These are phyloP conservation scores for Fulvia fulva DNA, from an alignment of 2,329 filamentous ascomycete species.

Conservation along the genomic window DNA sequence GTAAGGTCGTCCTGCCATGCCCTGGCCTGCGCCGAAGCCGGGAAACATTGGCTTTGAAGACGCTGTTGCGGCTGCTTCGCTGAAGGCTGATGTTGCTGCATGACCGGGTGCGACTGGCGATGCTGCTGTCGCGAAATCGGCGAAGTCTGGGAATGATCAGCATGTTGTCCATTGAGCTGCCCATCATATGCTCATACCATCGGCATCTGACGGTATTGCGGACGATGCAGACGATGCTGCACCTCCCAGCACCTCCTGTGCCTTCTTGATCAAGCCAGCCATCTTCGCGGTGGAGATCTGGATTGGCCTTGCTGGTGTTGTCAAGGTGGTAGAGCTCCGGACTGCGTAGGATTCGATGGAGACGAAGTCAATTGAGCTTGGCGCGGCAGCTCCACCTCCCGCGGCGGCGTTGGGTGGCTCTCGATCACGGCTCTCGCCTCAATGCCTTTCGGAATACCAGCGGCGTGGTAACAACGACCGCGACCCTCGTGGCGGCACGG, in stretches of 20 bases:
- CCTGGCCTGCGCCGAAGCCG: slow-evolving; percentile 41
- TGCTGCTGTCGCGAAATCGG: slow-evolving; percentile 81
- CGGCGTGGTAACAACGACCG: neutral
- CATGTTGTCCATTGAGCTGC: neutral
- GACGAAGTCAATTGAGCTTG: neutral
- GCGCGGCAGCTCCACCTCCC: neutral
- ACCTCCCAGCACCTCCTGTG: slow-evolving; percentile 67
- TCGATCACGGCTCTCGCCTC: neutral
- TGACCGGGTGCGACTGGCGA: slow-evolving; percentile 57
- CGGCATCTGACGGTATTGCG: slow-evolving; percentile 34
- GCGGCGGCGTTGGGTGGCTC: neutral
- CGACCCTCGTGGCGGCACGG: neutral
- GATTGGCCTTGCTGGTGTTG: neutral
- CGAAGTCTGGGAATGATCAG: slow-evolving; percentile 64
- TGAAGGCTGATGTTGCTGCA: slow-evolving; percentile 46
- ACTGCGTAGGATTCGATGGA: neutral
- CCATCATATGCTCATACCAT: slow-evolving; percentile 11
- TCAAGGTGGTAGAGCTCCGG: neutral
- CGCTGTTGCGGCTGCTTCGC: slow-evolving; percentile 39
- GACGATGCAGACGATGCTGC: slow-evolving; percentile 54
- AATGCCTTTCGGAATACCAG: neutral
- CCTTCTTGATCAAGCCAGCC: slow-evolving; percentile 59
- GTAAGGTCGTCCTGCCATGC: slow-evolving; percentile 58
- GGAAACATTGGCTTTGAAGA: slow-evolving; percentile 13
- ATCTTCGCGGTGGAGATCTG: slow-evolving; percentile 26